A percentile compares a stretch with the other conserved stretches of the same genome.
Evolutionary conservation across 2,329 filamentous ascomycete genomes (phyloP).

Genomic region (Neophaeococcomyces mojaviensis): DNA sequence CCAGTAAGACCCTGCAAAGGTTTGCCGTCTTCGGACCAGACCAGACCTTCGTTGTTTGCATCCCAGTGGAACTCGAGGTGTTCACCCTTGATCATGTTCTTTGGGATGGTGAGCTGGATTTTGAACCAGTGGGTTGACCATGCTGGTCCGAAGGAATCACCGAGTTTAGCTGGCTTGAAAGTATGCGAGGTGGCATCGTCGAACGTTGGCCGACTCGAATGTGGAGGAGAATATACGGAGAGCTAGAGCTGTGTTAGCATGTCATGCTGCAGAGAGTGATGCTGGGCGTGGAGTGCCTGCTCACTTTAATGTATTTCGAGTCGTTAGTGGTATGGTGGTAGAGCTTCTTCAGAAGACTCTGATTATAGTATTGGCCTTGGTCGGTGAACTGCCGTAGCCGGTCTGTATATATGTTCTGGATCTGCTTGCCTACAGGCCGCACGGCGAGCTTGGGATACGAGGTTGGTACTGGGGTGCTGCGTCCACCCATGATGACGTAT

Average conservation of each 20-base stretch:
- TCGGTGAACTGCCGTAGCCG: slow-evolving; percentile 75
- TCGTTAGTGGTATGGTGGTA: slow-evolving; percentile 6
- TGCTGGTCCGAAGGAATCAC: slow-evolving; percentile 78
- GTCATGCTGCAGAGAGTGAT: slow-evolving; percentile 8
- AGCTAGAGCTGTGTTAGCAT: slow-evolving; percentile 77
- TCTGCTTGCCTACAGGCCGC: slow-evolving; percentile 64
- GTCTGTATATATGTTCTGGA: slow-evolving; percentile 75
- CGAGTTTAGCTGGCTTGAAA: slow-evolving; percentile 67
- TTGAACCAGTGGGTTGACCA: slow-evolving; percentile 99
- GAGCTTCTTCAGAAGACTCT: slow-evolving; percentile 57
- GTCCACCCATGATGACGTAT: slow-evolving; percentile 18
- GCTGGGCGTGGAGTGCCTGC: slow-evolving; percentile 2
- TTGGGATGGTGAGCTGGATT: slow-evolving; percentile 68
- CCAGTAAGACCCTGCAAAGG: slow-evolving; percentile 89
- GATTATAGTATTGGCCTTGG: slow-evolving; percentile 66
- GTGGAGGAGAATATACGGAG: slow-evolving; percentile 75
- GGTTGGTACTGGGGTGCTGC: slow-evolving; percentile 21
- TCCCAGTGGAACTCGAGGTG: slow-evolving; percentile 97
- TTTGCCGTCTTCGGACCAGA: slow-evolving; percentile 86
- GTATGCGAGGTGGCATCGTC: slow-evolving; percentile 69
- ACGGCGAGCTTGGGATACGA: slow-evolving; percentile 45
- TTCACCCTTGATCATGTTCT: slow-evolving; percentile 64
- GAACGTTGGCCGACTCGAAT: slow-evolving; percentile 74
- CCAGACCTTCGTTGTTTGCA: slow-evolving; percentile 83
- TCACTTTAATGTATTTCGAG: slow-evolving; percentile 10